Evolutionary conservation across 805 yeast genomes (phyloP), one percentile per base, ranked within the genome.

Genomic region (Kazachstania taianensis): DNA sequence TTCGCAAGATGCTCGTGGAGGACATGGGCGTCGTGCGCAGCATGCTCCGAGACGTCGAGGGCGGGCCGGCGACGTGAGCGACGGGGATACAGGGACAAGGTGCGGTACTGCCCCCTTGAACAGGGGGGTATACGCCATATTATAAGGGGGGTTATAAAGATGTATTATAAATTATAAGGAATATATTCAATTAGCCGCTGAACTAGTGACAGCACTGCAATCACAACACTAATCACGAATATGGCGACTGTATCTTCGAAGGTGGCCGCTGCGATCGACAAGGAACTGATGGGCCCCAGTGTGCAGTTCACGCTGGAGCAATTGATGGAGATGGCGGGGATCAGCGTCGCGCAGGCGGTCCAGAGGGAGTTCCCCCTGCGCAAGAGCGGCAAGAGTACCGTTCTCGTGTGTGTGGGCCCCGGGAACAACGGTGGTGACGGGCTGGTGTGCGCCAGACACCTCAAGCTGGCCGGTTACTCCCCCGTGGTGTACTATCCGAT

Each of bases 391-490:
- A 38, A 53, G 9, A 63, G 63, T 30, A 57, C 63, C 26, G 78
- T 86, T 1, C 61, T 87, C 28, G 70, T 92, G 1, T 64, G 92
- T 5, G 85, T 79, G 8, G 98, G 98, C 0, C 97, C 97, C 0
- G 98, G 98, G 1, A 92, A 92, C 52, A 92, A 92, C 52, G 76
- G 95, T 2, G 98, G 97, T 2, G 98, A 92, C 60, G 98, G 97
- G 0, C 63, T 92, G 10, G 98, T 92, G 2, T 94, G 96, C 20
- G 94, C 96, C 1, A 69, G 98, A 29, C 98, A 92, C 55, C 63
- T 92, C 43, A 73, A 74, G 45, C 61, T 86, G 9, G 75, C 92
- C 67, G 92, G 92, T 2, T 84, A 77, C 54, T 61, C 64, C 5
- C 95, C 96, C 1, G 62, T 71, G 4, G 69, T 89, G 0, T 86